Base-by-base conservation (phyloP, 1,284 basidiomycete species). In the Cryptococcus amylolentus region DNA sequence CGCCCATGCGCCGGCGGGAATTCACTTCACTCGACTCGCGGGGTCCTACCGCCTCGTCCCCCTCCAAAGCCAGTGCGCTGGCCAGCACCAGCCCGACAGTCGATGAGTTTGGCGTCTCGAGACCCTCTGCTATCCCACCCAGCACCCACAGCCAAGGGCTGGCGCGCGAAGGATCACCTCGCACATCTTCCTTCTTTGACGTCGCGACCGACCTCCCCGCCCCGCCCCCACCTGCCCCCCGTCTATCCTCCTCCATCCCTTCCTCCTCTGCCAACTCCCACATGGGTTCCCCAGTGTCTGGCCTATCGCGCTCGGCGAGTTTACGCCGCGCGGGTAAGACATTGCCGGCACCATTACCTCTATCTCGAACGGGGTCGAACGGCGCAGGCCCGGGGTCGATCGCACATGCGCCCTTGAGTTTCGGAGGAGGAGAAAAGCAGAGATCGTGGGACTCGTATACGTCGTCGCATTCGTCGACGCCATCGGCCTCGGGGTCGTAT, bases 121-220 rank as follows among this genome's bases (percentile, higher is more conserved):
- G 5, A 41, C 27, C 39, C 27, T 16, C 51, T n/a, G 44, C 49
- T n/a, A 46, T 51, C 48, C 18, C 27, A 13, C 28, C 28, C 42
- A 52, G 5, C 46, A 26, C 31, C 26, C 14, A 48, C 23, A 48
- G 16, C 41, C 20, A 35, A 35, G 31, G 31, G 1, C 8, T 42
- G 9, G 41, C 20, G 41, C 3, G 5, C 3, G 26, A 55, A 41
- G 39, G 58, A 31, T 61, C 60, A 16, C 60, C 67, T 7, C 45
- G 66, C 28, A 77, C 72, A 18, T 68, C 68, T 16, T 75, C 72
- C 3, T 77, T 76, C 63, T 77, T 76, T 54, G 71, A 71, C 51
- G 18, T 59, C 69, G 56, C 63, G 9, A 49, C 64, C 12, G 59
- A 59, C 13, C 52, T 51, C 18, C 44, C 44, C 26, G 42, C 61